Evolutionary conservation across 805 yeast genomes (phyloP).

Genomic region (Metschnikowia borealis): DNA sequence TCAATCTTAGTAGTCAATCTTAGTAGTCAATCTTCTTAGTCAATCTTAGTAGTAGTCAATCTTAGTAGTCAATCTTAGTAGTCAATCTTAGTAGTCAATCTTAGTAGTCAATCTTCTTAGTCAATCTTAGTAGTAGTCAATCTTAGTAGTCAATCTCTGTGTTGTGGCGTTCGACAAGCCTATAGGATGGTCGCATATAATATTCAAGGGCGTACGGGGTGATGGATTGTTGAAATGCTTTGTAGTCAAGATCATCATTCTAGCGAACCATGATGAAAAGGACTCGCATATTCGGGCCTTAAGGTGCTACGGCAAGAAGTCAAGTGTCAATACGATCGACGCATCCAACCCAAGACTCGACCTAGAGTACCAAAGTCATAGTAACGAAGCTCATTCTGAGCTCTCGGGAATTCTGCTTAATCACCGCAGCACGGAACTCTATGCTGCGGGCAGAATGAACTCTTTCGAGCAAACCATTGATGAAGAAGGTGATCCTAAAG

Average conservation of each 20-base stretch:
- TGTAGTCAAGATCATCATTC: conserved; percentile 55
- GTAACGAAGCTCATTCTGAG: conserved; percentile 1
- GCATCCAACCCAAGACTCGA: not conserved
- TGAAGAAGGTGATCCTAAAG: conserved; percentile 9
- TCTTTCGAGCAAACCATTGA: conserved; percentile 6
- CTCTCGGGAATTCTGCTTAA: conserved; percentile 15
- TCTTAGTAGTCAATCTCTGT: no score
- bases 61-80: no score
- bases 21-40: no score
- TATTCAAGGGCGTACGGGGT: conserved; percentile 50
- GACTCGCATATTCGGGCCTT: conserved; percentile 86
- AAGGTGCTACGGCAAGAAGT: conserved; percentile 46
- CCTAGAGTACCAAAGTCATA: not conserved
- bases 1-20: no score
- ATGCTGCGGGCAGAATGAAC: conserved; percentile 1
- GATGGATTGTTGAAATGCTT: conserved; percentile 64
- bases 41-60: no score
- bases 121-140: no score
- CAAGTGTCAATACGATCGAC: conserved; percentile 10
- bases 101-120: no score
- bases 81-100: no score
- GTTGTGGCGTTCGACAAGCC: conserved; percentile 60
- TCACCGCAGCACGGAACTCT: conserved; percentile 3
- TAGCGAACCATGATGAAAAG: conserved; percentile 87
- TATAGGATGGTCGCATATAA: conserved; percentile 72